These are phyloP conservation scores for Metarhizium brunneum DNA, from an alignment of 2,329 filamentous ascomycete species.

Conservation along the genomic window DNA sequence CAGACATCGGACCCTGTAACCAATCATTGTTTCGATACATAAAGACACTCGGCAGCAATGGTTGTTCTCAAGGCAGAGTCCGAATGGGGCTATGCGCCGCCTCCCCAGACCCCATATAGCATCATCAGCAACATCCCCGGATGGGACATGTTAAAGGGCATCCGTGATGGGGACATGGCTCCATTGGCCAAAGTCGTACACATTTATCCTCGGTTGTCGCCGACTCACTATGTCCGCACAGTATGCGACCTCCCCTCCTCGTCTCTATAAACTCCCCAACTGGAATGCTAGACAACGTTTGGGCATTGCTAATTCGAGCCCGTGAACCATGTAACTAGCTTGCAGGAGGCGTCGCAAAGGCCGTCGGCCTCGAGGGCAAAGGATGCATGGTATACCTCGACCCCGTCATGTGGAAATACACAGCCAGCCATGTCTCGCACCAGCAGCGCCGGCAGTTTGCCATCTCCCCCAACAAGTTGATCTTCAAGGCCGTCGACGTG, in stretches of 20 bases:
- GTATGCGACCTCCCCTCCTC: conserved; percentile 15
- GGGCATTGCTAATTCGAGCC: not conserved
- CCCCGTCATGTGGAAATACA: conserved; percentile 20
- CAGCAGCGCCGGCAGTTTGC: conserved; percentile 24
- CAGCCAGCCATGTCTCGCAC: conserved; percentile 22
- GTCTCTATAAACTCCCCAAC: not conserved
- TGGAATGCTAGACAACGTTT: not conserved
- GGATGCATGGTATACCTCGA: conserved; percentile 22
- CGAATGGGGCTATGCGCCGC: conserved; percentile 34
- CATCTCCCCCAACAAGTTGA: conserved; percentile 24
- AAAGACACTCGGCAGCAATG: conserved; percentile 15
- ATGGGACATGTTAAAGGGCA: conserved; percentile 28
- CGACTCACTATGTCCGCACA: conserved; percentile 25
- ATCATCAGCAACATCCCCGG: conserved; percentile 35
- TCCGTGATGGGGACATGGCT: conserved; percentile 31
- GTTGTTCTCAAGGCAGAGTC: conserved; percentile 27
- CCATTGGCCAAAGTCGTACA: conserved; percentile 26
- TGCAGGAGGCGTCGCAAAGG: conserved; percentile 24
- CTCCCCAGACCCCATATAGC: conserved; percentile 36
- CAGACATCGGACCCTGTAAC: too few species aligned
- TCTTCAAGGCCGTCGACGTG: conserved; percentile 32
- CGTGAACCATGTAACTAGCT: conserved; percentile 29
- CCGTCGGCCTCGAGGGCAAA: conserved; percentile 17
- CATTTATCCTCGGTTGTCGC: conserved; percentile 38
- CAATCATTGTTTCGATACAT: too few species aligned